These are phyloP conservation scores for Boletus rubescentipes DNA, from an alignment of 768 basidiomycete species.

Conservation along the genomic window DNA sequence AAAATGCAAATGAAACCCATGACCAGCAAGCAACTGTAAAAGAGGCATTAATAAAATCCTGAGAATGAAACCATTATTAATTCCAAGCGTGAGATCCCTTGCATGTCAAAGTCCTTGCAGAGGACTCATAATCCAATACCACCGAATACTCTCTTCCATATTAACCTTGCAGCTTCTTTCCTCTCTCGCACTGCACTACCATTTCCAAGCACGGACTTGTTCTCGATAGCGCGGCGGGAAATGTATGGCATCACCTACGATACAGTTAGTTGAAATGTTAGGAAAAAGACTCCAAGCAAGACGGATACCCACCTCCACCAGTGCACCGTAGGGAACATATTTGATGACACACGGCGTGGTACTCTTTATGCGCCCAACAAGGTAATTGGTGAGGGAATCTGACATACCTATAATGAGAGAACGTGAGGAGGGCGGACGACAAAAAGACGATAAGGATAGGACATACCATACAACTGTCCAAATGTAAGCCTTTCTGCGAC, in stretches of 20 bases:
- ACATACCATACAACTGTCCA: slow-evolving; percentile 81
- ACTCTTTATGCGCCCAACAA: slow-evolving; percentile 53
- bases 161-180: slow-evolving; percentile 26
- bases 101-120: too few relatives aligned
- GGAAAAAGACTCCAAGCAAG: not conserved
- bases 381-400: slow-evolving; percentile 72
- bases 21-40: not conserved
- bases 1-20: not conserved
- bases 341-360: slow-evolving; percentile 77
- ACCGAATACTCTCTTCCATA: slow-evolving; percentile 35
- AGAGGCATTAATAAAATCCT: not conserved
- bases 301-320: slow-evolving; percentile 51
- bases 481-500: slow-evolving; percentile 68
- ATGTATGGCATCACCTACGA: slow-evolving; percentile 88
- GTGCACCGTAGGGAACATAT: slow-evolving; percentile 76
- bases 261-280: not conserved
- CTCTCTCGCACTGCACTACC: slow-evolving; percentile 54
- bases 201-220: slow-evolving; percentile 80
- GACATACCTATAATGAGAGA: slow-evolving; percentile 64
- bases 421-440: not conserved
- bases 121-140: slow-evolving; percentile 19
- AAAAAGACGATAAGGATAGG: not conserved
- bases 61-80: not conserved
- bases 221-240: slow-evolving; percentile 85
- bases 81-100: not conserved